phyloP scores from a whole-genome alignment of 1,284 basidiomycete species.

The Limonomyces culmigenus region DNA sequence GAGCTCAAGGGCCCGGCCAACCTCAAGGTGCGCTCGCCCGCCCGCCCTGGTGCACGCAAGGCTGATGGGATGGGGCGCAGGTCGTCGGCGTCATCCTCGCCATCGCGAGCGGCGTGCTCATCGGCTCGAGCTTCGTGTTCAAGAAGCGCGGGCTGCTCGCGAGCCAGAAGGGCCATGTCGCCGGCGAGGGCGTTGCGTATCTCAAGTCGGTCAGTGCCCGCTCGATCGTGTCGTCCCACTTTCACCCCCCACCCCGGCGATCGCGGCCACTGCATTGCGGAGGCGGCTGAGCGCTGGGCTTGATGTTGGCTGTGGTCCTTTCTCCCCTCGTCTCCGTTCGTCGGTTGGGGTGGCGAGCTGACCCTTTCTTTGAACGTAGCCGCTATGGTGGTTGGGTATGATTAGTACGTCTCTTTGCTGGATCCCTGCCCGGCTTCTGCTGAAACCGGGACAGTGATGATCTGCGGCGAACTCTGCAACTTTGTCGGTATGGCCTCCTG shows the following conservation, averaged over 20 bases:
- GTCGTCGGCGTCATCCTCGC: constrained; percentile 71
- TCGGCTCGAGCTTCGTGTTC: constrained; percentile 87
- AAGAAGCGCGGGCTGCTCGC: constrained; percentile 87
- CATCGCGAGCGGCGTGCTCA: constrained; percentile 71
- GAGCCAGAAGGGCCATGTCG: constrained; percentile 48
- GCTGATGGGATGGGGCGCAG: no score
- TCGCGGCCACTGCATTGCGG: no score
- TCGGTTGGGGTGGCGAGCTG: no score
- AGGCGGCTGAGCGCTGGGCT: constrained; percentile 4
- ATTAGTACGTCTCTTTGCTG: constrained; percentile 28
- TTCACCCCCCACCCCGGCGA: no score
- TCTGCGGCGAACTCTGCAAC: constrained; percentile 67
- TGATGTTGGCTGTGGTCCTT: constrained; percentile 3
- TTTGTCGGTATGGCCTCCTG: constrained; percentile 44
- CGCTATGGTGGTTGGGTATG: constrained; percentile 83
- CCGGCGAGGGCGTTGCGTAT: constrained; percentile 91
- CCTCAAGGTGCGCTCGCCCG: no score
- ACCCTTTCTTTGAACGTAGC: no score
- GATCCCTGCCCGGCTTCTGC: background rate
- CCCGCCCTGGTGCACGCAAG: constrained; percentile 2
- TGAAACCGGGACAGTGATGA: constrained; percentile 43
- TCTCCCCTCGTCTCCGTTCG: no score
- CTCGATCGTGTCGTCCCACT: constrained; percentile 14
- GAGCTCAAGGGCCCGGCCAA: background rate
- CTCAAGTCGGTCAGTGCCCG: constrained; percentile 57